Evolutionary conservation across 129 eudicot genomes (phyloP).

Genomic region (Erigeron canadensis): DNA sequence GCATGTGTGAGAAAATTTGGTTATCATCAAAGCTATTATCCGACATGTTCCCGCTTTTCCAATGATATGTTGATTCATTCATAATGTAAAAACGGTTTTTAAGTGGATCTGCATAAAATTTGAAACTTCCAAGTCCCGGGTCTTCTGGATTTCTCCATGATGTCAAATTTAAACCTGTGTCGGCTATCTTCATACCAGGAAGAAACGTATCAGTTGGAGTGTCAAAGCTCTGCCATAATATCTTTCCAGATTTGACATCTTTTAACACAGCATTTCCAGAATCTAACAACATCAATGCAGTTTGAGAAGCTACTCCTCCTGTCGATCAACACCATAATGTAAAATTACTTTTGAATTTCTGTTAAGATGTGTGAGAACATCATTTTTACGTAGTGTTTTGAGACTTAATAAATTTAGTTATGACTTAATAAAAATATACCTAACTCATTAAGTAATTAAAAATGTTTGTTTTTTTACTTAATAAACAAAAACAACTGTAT

Average conservation of each 20-base stretch:
- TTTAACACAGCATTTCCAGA: slow-evolving; percentile 41
- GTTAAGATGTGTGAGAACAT: neutral
- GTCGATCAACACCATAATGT: slow-evolving; percentile 2
- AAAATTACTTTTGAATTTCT: neutral
- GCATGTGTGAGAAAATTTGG: slow-evolving; percentile 2
- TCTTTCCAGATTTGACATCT: slow-evolving; percentile 9
- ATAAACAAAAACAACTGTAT: too few species aligned
- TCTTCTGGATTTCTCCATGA: slow-evolving; percentile 52
- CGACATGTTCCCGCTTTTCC: slow-evolving; percentile 24
- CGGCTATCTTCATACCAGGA: slow-evolving; percentile 41
- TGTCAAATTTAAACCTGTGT: slow-evolving; percentile 17
- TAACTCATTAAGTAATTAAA: too few species aligned
- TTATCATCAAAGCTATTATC: slow-evolving; percentile 1
- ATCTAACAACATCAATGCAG: slow-evolving; percentile 33
- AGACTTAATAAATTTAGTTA: too few species aligned
- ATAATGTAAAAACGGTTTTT: neutral
- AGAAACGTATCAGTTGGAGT: slow-evolving; percentile 51
- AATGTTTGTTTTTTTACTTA: too few species aligned
- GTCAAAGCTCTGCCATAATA: slow-evolving; percentile 56
- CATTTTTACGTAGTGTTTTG: too few species aligned
- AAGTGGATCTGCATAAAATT: slow-evolving; percentile 28
- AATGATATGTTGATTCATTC: neutral
- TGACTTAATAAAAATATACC: too few species aligned
- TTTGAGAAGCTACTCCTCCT: slow-evolving; percentile 15
- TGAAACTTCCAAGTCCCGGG: slow-evolving; percentile 45